These are phyloP conservation scores for Ceratocystis huliohia DNA, from an alignment of 2,329 filamentous ascomycete species.

Conservation along the genomic window DNA sequence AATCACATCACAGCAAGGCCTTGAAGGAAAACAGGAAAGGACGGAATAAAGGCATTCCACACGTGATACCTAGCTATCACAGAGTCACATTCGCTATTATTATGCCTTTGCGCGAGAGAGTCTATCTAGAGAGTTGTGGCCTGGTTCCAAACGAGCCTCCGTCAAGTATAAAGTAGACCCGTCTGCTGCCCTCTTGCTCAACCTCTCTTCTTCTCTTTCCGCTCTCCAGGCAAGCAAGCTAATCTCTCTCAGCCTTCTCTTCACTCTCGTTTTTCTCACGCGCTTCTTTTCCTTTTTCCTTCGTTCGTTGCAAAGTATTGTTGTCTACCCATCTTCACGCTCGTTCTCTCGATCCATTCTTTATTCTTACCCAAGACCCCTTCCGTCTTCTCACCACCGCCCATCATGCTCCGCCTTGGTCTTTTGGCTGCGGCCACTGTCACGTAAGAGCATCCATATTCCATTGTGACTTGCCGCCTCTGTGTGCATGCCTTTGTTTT, in stretches of 20 bases:
- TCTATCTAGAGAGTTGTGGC: not conserved
- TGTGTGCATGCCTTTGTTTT: not conserved
- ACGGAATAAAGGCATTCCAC: not conserved
- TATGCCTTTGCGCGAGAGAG: not conserved
- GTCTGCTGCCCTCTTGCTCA: not conserved
- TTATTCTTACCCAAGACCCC: conserved; percentile 1
- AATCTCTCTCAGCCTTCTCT: conserved; percentile 14
- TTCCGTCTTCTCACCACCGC: not conserved
- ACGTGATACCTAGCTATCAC: not conserved
- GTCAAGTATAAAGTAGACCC: not conserved
- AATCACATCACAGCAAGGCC: not conserved
- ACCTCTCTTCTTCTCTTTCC: not conserved
- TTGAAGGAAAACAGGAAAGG: not conserved
- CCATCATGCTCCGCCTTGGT: conserved; percentile 17
- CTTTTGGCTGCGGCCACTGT: conserved; percentile 17
- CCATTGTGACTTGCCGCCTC: not conserved
- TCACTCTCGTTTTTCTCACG: conserved; percentile 1
- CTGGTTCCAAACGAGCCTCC: not conserved
- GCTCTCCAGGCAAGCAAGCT: conserved; percentile 15
- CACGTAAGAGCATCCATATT: conserved; percentile 6
- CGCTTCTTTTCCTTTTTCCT: not conserved
- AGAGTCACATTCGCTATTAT: not conserved
- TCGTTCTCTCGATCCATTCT: conserved; percentile 2
- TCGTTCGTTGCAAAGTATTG: conserved; percentile 9
- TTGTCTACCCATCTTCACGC: conserved; percentile 1